Conservation (phyloP, 164 flowering plant genomes). For the Taxillus chinensis region DNA sequence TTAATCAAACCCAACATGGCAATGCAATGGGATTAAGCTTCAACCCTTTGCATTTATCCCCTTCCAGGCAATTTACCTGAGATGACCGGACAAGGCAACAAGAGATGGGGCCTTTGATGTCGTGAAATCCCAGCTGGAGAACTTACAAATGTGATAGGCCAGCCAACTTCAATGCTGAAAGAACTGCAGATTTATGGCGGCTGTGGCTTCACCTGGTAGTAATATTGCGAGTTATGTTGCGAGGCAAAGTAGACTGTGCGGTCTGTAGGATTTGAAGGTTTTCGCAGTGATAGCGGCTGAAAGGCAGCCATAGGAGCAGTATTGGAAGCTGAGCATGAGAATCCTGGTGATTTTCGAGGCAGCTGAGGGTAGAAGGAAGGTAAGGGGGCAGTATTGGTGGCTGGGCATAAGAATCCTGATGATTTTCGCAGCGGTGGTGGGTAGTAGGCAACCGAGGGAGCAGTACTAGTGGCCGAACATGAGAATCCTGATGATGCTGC, state of each 20-base stretch:
- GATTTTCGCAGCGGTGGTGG: too few relatives aligned
- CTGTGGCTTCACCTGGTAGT: slow-evolving; percentile 2
- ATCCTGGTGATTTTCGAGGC: slow-evolving; percentile 69
- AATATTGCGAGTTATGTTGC: slow-evolving; percentile 20
- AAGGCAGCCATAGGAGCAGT: slow-evolving; percentile 21
- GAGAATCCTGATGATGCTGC: slow-evolving; percentile 99
- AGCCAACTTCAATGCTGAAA: not conserved
- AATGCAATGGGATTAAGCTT: slow-evolving; percentile 4
- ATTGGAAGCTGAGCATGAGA: slow-evolving; percentile 28
- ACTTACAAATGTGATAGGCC: slow-evolving; percentile 7
- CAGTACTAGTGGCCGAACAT: slow-evolving; percentile 20
- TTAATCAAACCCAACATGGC: too few relatives aligned
- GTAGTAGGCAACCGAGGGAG: too few relatives aligned
- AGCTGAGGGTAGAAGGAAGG: slow-evolving; percentile 7
- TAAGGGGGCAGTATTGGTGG: too few relatives aligned
- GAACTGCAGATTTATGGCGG: not conserved
- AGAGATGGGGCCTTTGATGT: not conserved
- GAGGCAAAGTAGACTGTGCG: slow-evolving; percentile 15
- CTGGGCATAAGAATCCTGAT: too few relatives aligned
- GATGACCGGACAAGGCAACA: not conserved
- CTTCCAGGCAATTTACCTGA: not conserved
- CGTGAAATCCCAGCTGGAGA: slow-evolving; percentile 4
- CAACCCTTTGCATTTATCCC: not conserved
- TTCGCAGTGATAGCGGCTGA: slow-evolving; percentile 10
- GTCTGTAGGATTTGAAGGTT: slow-evolving; percentile 15